Conservation (phyloP, 768 basidiomycete species). For the Xerocomellus amylosporus region DNA sequence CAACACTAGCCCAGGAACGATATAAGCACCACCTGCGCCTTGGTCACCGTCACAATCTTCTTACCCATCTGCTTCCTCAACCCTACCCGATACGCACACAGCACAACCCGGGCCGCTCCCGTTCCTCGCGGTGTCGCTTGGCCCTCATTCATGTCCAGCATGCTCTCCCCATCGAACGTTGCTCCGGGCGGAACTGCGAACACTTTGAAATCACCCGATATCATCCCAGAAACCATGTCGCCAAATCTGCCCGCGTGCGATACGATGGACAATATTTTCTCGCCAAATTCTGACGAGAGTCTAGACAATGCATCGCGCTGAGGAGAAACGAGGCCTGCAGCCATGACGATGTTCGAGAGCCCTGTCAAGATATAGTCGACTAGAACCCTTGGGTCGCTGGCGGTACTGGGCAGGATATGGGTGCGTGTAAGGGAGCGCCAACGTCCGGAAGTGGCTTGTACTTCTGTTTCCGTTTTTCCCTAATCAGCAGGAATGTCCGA, state of each 20-base stretch:
- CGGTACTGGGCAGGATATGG: background rate
- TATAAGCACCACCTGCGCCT: background rate
- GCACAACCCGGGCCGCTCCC: background rate
- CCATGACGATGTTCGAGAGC: background rate
- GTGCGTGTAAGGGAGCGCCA: background rate
- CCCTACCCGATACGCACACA: background rate
- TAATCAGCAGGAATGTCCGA: background rate
- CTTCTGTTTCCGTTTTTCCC: background rate
- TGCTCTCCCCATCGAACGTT: background rate
- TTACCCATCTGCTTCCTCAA: background rate
- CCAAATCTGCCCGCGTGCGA: background rate
- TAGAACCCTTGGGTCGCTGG: background rate
- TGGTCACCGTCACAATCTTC: background rate
- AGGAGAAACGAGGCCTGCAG: background rate
- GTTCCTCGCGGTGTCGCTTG: background rate
- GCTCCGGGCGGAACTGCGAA: background rate
- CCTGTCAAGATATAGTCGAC: background rate
- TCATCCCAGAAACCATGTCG: background rate
- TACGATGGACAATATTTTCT: background rate
- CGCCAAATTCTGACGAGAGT: background rate
- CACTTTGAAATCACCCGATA: background rate
- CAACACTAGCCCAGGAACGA: background rate
- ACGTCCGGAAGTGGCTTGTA: background rate
- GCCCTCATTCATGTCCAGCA: background rate
- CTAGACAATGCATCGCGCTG: background rate